Percentiles rank a stretch among this genome's conserved stretches.
phyloP scores from a whole-genome alignment of 2,329 filamentous ascomycete genomes.

The Penicillium janthinellum region DNA sequence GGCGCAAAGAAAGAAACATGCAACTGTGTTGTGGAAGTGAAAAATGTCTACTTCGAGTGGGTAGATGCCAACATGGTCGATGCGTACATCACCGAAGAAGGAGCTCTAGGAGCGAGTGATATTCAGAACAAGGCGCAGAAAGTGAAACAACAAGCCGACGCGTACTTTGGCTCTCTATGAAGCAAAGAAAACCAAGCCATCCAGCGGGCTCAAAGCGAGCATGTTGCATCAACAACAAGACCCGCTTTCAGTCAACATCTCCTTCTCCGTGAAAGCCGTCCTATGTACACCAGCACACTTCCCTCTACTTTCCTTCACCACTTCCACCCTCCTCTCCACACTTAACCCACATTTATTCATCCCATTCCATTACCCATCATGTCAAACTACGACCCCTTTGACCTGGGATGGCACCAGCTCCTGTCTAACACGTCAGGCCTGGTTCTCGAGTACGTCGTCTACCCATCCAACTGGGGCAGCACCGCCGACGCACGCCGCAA shows the following conservation, averaged over 20 bases:
- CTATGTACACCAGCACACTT: not conserved
- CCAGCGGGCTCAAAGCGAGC: not conserved
- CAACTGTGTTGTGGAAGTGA: conserved; percentile 36
- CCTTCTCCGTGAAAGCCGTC: not conserved
- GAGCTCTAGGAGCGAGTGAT: conserved; percentile 34
- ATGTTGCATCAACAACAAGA: not conserved
- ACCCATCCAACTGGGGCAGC: not conserved
- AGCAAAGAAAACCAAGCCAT: not conserved
- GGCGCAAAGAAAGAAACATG: conserved; percentile 11
- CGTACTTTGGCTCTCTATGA: conserved; percentile 25
- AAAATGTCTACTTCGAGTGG: conserved; percentile 64
- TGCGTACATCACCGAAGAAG: conserved; percentile 58
- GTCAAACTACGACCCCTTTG: not conserved
- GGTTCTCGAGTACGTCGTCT: conserved; percentile 24
- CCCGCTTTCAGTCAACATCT: not conserved
- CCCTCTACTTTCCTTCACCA: not conserved
- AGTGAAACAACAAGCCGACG: conserved; percentile 20
- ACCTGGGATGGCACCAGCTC: conserved; percentile 22
- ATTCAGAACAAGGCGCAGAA: conserved; percentile 29
- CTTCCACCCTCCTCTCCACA: not conserved
- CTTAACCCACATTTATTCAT: not conserved
- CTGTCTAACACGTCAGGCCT: conserved; percentile 13
- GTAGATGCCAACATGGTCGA: conserved; percentile 55
- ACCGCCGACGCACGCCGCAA: not conserved
- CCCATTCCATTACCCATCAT: conserved; percentile 4